A percentile compares a stretch with the other conserved stretches of the same genome.
phyloP scores from a whole-genome alignment of 805 yeast genomes.

The Hanseniaspora taiwanica region DNA sequence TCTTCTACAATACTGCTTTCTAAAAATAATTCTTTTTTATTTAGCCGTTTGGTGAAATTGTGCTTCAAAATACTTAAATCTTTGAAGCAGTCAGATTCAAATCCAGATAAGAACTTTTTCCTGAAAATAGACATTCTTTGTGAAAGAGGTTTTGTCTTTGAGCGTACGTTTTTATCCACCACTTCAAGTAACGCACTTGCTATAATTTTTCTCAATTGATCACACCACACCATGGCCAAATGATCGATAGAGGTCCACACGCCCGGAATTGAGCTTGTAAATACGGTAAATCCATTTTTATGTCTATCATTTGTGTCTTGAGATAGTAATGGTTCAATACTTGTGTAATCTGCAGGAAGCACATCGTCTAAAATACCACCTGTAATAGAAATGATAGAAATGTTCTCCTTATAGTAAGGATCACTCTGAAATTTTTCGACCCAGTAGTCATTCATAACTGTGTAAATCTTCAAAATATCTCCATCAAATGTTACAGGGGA shows the following conservation, averaged over 20 bases:
- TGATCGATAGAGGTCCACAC: slow-evolving; percentile 96
- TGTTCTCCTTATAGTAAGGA: slow-evolving; percentile 25
- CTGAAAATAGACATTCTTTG: slow-evolving; percentile 49
- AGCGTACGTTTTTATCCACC: slow-evolving; percentile 33
- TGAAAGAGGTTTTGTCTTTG: slow-evolving; percentile 37
- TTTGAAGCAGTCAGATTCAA: slow-evolving; percentile 30
- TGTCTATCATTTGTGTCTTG: too few relatives aligned
- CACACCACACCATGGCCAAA: slow-evolving; percentile 93
- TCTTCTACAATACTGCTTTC: too few relatives aligned
- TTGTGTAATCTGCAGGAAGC: slow-evolving; percentile 83
- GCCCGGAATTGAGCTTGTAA: slow-evolving; percentile 72
- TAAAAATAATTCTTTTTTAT: too few relatives aligned
- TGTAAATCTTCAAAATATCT: slow-evolving; percentile 63
- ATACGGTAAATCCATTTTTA: slow-evolving; percentile 67
- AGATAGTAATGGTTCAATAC: slow-evolving; percentile 60
- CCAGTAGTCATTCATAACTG: slow-evolving; percentile 73
- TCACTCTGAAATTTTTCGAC: slow-evolving; percentile 35
- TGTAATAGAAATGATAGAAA: slow-evolving; percentile 71
- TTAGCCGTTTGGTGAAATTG: slow-evolving; percentile 6
- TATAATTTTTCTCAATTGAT: slow-evolving; percentile 57
- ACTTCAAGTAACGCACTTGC: slow-evolving; percentile 48
- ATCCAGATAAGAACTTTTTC: slow-evolving; percentile 35
- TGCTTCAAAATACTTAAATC: slow-evolving; percentile 10
- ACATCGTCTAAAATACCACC: slow-evolving; percentile 75
- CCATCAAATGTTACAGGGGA: slow-evolving; percentile 92